Evolutionary conservation across 1,139 yeast genomes (phyloP).

Genomic region (Scheffersomyces quercinus): DNA sequence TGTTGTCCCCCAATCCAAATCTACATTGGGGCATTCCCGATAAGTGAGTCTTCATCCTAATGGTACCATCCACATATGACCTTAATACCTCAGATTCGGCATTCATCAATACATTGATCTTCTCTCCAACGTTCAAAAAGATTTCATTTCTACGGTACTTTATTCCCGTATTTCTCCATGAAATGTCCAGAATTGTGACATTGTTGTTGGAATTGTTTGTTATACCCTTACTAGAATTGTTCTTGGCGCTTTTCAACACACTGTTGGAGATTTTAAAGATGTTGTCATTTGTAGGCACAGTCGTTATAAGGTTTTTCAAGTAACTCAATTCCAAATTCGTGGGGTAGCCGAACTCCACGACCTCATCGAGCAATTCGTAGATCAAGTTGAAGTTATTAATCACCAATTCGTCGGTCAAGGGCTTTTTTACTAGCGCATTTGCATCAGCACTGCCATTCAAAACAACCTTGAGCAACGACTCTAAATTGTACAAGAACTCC

Average conservation of each 20-base stretch:
- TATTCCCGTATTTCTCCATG: slow-evolving; percentile 77
- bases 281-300: slow-evolving; percentile 22
- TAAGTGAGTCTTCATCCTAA: slow-evolving; percentile 69
- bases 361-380: slow-evolving; percentile 77
- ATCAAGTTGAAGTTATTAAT: slow-evolving; percentile 61
- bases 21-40: slow-evolving; percentile 75
- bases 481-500: slow-evolving; percentile 72
- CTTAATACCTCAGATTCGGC: slow-evolving; percentile 61
- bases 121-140: slow-evolving; percentile 74
- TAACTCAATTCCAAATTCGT: slow-evolving; percentile 59
- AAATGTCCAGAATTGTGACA: slow-evolving; percentile 13
- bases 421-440: slow-evolving; percentile 8
- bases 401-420: slow-evolving; percentile 31
- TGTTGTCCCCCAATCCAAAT: slow-evolving; percentile 59
- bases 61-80: slow-evolving; percentile 76
- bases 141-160: slow-evolving; percentile 84
- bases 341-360: slow-evolving; percentile 82
- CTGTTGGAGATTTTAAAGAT: slow-evolving; percentile 19
- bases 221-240: not conserved
- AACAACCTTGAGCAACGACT: slow-evolving; percentile 37
- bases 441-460: slow-evolving; percentile 18
- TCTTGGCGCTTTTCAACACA: slow-evolving; percentile 6
- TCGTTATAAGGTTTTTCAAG: slow-evolving; percentile 27
- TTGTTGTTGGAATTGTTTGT: slow-evolving; percentile 1
- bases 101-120: slow-evolving; percentile 66